Evolutionary conservation across 2,329 filamentous ascomycete species (phyloP).

Genomic region (Chalara sp.): DNA sequence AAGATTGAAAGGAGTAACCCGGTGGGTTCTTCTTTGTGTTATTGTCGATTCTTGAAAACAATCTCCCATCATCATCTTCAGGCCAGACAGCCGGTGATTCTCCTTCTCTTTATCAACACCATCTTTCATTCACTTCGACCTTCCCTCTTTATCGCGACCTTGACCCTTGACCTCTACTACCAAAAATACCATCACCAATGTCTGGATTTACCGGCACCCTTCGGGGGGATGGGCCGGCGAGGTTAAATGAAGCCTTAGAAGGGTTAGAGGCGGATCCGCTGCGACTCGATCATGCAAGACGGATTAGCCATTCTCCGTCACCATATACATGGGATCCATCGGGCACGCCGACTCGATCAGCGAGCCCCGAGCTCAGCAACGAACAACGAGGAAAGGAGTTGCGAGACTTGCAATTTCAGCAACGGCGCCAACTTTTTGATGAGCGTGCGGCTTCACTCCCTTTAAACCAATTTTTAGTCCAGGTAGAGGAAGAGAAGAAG

Average conservation of each 20-base stretch:
- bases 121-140: no score
- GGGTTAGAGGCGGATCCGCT: conserved; percentile 7
- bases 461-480: conserved; percentile 7
- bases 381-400: conserved; percentile 7
- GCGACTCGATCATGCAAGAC: conserved; percentile 6
- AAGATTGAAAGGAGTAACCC: not conserved
- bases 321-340: conserved; percentile 11
- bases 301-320: conserved; percentile 10
- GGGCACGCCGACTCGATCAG: conserved; percentile 11
- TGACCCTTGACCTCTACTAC: not conserved
- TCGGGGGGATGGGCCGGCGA: conserved; percentile 8
- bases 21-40: conserved; percentile 1
- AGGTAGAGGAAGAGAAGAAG: conserved; percentile 8
- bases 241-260: conserved; percentile 7
- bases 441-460: conserved; percentile 8
- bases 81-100: no score
- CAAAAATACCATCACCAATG: not conserved
- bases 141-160: no score
- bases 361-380: conserved; percentile 7
- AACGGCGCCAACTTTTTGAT: conserved; percentile 4
- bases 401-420: conserved; percentile 5
- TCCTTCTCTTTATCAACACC: no score
- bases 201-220: conserved; percentile 1
- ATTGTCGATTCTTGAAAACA: not conserved
- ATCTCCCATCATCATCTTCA: not conserved